Conservation (phyloP, 2,329 filamentous ascomycete genomes). For the Ustilaginoidea virens region DNA sequence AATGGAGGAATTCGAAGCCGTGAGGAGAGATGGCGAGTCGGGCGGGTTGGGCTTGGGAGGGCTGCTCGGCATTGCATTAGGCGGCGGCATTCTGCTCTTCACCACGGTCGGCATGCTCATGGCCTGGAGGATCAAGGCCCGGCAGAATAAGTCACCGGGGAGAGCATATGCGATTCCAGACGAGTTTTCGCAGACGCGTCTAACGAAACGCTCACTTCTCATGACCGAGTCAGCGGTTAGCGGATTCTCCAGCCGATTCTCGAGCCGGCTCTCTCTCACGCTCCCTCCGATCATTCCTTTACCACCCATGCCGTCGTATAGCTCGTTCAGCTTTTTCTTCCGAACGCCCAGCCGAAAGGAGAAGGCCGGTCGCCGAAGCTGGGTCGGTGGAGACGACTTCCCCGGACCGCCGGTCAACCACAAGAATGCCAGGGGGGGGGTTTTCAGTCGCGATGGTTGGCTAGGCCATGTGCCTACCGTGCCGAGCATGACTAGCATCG, state of each 20-base stretch:
- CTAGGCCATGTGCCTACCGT: slow-evolving; percentile 19
- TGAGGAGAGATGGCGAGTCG: slow-evolving; percentile 1
- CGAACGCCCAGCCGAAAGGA: slow-evolving; percentile 8
- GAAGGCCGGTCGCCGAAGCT: background rate
- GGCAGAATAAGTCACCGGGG: slow-evolving; percentile 8
- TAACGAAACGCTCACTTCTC: slow-evolving; percentile 16
- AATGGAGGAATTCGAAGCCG: slow-evolving; percentile 2
- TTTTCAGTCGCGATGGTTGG: slow-evolving; percentile 19
- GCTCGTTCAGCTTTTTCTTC: slow-evolving; percentile 15
- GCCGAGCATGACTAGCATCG: slow-evolving; percentile 17
- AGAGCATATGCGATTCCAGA: slow-evolving; percentile 15
- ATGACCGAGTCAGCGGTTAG: slow-evolving; percentile 5
- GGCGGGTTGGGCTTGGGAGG: slow-evolving; percentile 18
- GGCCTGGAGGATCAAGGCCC: slow-evolving; percentile 18
- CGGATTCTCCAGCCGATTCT: slow-evolving; percentile 9
- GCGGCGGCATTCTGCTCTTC: slow-evolving; percentile 30
- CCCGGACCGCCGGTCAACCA: slow-evolving; percentile 29
- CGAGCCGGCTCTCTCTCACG: slow-evolving; percentile 15
- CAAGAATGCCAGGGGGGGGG: slow-evolving; percentile 9
- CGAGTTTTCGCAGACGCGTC: slow-evolving; percentile 12
- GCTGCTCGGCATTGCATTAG: slow-evolving; percentile 30
- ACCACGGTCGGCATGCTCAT: slow-evolving; percentile 26
- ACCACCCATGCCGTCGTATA: slow-evolving; percentile 18
- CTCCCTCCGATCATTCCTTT: slow-evolving; percentile 13
- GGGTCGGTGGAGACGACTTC: slow-evolving; percentile 29